Base-by-base conservation (phyloP, 176 grass and related monocot genomes). In the Metroxylon sagu region DNA sequence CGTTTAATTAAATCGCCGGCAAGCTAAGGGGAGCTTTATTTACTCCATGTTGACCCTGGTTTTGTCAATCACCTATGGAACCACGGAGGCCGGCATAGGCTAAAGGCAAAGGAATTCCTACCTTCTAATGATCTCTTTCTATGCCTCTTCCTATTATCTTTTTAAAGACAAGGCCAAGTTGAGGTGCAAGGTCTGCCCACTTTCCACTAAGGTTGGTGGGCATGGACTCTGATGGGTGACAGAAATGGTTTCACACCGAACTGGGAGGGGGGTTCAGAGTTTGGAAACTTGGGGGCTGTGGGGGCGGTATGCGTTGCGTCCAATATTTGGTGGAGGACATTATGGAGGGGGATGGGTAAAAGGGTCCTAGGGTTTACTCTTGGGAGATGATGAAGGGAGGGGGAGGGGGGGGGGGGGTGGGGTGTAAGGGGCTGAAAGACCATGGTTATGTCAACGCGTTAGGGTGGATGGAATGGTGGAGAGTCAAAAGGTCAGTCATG, bases 201-300 rank as follows among this genome's bases (percentile, higher is more conserved):
- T 14, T 48, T 12, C 57, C 60, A 62, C 60, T 62, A 48, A 62
- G 60, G n/a, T 62, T 62, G 60, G 60, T 62, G 60, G 29, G 29
- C 18, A 29, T 62, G 60, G 29, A 28, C 57, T 27, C 57, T 29
- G 26, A 17, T 30, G 29, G 57, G 60, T 48, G 60, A 62, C 17
- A 35, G 43, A 8, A 62, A 62, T 62, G 60, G 57, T 7, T 59
- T 16, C 59, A n/a, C 31, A n/a, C 10, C 27, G 59, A 61, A 12
- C 29, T 16, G 4, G 25, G 56, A 27, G 21, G 16, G 21, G 8
- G n/a, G 29, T 61, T 6, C 39, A 30, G 12, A 48, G 17, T 3
- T 43, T 43, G 30, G 17, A 17, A 17, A 43, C n/a, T 62, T 48
- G 30, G 16, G 14, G 21, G 43, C n/a, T n/a, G n/a, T n/a, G 21